These are phyloP conservation scores for Arthrobotrys entomopaga DNA, from an alignment of 2,329 filamentous ascomycete genomes.

Conservation along the genomic window DNA sequence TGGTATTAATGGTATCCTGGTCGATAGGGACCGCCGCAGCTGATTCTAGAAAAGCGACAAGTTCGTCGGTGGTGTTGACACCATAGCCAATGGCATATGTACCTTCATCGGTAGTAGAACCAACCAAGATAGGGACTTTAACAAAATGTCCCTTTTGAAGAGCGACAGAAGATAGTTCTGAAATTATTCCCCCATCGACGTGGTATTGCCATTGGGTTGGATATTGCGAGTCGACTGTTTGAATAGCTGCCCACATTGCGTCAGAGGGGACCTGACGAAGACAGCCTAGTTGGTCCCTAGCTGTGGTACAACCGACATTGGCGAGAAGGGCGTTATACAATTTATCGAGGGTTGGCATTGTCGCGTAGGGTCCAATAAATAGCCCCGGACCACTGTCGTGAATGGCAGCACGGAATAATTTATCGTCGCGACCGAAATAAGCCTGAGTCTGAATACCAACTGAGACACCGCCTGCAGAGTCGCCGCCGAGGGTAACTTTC, in stretches of 20 bases:
- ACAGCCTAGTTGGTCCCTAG: slow-evolving; percentile 71
- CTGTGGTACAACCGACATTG: slow-evolving; percentile 69
- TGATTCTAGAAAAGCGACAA: slow-evolving; percentile 8
- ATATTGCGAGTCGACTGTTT: slow-evolving; percentile 60
- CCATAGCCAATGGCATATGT: slow-evolving; percentile 16
- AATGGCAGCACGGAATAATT: slow-evolving; percentile 68
- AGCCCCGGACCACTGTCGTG: slow-evolving; percentile 65
- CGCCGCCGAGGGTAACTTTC: slow-evolving; percentile 84
- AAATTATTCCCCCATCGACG: slow-evolving; percentile 70
- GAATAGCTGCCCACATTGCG: slow-evolving; percentile 29
- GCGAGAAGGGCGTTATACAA: slow-evolving; percentile 73
- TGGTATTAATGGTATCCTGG: slow-evolving; percentile 16
- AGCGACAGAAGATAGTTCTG: slow-evolving; percentile 67
- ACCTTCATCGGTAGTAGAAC: slow-evolving; percentile 75
- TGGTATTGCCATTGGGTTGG: slow-evolving; percentile 65
- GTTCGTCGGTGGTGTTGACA: slow-evolving; percentile 24
- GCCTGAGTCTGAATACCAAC: slow-evolving; percentile 52
- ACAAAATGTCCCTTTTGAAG: slow-evolving; percentile 71
- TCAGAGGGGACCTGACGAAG: slow-evolving; percentile 69
- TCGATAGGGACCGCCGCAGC: slow-evolving; percentile 1
- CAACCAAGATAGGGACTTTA: slow-evolving; percentile 72
- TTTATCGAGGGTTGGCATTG: slow-evolving; percentile 71
- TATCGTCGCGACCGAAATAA: slow-evolving; percentile 63
- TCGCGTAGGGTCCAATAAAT: slow-evolving; percentile 65
- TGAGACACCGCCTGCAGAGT: slow-evolving; percentile 69